Evolutionary conservation across 306 rosid genomes (phyloP).

Genomic region (Cercis canadensis): DNA sequence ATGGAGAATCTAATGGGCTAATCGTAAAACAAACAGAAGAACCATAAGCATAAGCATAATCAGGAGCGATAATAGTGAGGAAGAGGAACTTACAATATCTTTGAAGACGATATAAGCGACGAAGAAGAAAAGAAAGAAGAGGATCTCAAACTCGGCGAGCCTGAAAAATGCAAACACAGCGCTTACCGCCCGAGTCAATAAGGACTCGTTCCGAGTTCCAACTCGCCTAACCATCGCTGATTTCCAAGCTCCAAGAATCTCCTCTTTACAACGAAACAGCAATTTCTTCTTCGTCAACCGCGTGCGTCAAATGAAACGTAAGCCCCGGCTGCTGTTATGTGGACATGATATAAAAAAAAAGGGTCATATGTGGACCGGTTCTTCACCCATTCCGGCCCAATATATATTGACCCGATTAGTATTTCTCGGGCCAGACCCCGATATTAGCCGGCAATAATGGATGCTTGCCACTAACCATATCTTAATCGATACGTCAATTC

Average conservation of each 20-base stretch:
- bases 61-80: not conserved
- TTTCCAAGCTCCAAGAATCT: not conserved
- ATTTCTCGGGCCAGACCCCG: no score
- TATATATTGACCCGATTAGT: no score
- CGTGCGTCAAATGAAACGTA: not conserved
- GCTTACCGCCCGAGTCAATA: slow-evolving; percentile 56
- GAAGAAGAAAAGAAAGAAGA: slow-evolving; percentile 79
- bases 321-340: no score
- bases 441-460: no score
- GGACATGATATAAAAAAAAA: no score
- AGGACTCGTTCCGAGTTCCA: slow-evolving; percentile 53
- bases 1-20: not conserved
- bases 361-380: no score
- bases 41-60: not conserved
- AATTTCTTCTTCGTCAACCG: not conserved
- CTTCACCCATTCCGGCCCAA: no score
- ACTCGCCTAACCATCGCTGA: slow-evolving; percentile 52
- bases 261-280: no score
- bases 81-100: slow-evolving; percentile 70
- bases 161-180: slow-evolving; percentile 60
- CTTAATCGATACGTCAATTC: no score
- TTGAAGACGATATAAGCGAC: slow-evolving; percentile 79
- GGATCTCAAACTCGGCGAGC: slow-evolving; percentile 90
- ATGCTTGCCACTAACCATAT: no score
- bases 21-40: not conserved